Percentiles rank a stretch among this genome's conserved stretches.
These are phyloP conservation scores for Cubamyces sp. DNA, from an alignment of 768 basidiomycete species.

Conservation along the genomic window DNA sequence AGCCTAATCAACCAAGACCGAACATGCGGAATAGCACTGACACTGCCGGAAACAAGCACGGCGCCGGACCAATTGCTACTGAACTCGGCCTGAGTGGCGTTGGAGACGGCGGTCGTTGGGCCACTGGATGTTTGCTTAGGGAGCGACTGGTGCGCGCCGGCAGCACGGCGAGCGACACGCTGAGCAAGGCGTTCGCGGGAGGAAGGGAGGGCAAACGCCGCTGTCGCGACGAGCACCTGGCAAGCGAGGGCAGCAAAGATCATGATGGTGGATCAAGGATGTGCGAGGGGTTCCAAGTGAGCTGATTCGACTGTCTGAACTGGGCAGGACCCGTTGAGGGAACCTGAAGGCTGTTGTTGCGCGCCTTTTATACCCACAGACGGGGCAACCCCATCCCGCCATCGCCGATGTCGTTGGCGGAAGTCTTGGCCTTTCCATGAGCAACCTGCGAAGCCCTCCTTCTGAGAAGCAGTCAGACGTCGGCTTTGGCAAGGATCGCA, in stretches of 20 bases:
- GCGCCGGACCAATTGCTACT: constrained; percentile 44
- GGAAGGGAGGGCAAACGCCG: constrained; percentile 30
- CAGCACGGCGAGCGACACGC: constrained; percentile 30
- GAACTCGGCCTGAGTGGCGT: constrained; percentile 35
- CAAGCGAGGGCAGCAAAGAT: constrained; percentile 29
- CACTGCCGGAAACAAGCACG: constrained; percentile 34
- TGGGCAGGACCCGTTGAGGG: constrained; percentile 18
- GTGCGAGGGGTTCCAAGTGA: constrained; percentile 8
- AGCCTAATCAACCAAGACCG: background rate
- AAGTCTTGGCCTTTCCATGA: background rate
- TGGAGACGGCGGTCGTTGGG: constrained; percentile 12
- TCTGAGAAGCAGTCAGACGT: background rate
- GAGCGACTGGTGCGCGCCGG: constrained; percentile 23
- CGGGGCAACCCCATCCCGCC: background rate
- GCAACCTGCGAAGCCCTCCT: constrained; percentile 2
- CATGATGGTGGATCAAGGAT: constrained; percentile 19
- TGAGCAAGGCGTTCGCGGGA: constrained; percentile 24
- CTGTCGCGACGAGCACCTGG: constrained; percentile 30
- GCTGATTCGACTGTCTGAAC: constrained; percentile 17
- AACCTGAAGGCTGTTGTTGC: background rate
- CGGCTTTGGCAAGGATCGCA: background rate
- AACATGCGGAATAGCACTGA: constrained; percentile 5
- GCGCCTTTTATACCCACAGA: constrained; percentile 7
- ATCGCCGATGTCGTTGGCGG: background rate
- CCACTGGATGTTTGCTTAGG: constrained; percentile 3